phyloP scores from a whole-genome alignment of 73 alveolate genomes.

The Durusdinium trenchii region DNA sequence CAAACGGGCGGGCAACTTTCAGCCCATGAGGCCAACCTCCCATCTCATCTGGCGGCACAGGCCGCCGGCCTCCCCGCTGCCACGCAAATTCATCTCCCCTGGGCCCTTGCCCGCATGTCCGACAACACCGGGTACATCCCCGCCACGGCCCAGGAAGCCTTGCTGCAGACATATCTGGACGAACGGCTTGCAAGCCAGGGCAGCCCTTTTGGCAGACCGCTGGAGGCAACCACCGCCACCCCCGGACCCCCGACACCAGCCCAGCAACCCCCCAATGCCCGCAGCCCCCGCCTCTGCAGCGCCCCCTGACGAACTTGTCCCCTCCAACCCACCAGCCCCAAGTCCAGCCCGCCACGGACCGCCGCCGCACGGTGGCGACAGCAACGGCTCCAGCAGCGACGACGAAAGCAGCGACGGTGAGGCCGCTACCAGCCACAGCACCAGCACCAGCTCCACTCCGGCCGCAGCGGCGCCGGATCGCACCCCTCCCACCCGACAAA shows the following conservation, averaged over 20 bases:
- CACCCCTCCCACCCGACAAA: background rate
- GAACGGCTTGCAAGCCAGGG: background rate
- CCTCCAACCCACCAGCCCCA: no score
- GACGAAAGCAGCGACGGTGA: no score
- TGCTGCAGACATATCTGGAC: background rate
- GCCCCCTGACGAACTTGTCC: no score
- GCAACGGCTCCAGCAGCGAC: no score
- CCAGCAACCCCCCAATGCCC: background rate
- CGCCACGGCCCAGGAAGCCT: conserved; percentile 28
- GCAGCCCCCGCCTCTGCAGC: no score
- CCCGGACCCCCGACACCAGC: background rate
- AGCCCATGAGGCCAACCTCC: background rate
- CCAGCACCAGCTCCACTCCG: background rate
- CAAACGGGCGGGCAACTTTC: background rate
- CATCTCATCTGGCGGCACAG: background rate
- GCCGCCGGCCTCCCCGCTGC: background rate
- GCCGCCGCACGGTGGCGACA: no score
- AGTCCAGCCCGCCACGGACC: no score
- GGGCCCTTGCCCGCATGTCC: background rate
- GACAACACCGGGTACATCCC: background rate
- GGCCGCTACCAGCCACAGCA: no score
- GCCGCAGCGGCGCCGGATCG: background rate
- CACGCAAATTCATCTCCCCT: background rate
- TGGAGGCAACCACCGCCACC: background rate
- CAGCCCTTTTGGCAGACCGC: no score